Evolutionary conservation across 331 rosid genomes (phyloP), one percentile per base, ranked within the genome.

Genomic region (Quercus tomentella): DNA sequence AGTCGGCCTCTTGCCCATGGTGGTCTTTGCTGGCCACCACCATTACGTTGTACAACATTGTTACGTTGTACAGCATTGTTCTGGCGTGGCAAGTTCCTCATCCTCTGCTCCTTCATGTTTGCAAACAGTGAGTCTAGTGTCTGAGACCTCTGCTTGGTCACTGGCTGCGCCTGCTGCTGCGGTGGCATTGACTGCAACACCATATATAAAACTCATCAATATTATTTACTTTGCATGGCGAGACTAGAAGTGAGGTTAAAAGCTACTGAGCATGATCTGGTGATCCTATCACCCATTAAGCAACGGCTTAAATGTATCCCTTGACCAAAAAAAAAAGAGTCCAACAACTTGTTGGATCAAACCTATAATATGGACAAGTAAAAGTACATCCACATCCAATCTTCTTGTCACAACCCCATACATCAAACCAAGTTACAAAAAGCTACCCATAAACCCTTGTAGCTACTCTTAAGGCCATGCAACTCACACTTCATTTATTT

Each of bases 71-170:
- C 84, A 11, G 41, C 78, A 80, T 79, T 84, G 79, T 81, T 91
- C 83, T 84, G 91, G 81, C 80, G 91, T 37, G 97, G 81, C 28
- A 77, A 71, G 11, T 57, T 80, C 75, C 81, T 92, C 92, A 91
- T 78, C 81, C 99, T 91, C 76, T 95, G 93, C 88, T 92, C 96
- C 86, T 83, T 91, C 94, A 92, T 85, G 86, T 91, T 93, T 66
- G 99, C 97, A 82, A 95, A 95, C 76, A 89, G 78, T 4, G 89
- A 90, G 84, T 95, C 99, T 49, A 95, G 82, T 4, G 97, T 95
- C 43, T 92, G 94, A 41, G 94, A 89, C 86, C 76, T 92, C 76
- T 89, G 99, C 86, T 86, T 88, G 2, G 85, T 79, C 83, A 76
- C 63, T 37, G 5, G 69, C 79, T 82, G 81, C 30, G 52, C 80